phyloP scores from a whole-genome alignment of 108 stramenopile species.

The Epipyxis sp. region DNA sequence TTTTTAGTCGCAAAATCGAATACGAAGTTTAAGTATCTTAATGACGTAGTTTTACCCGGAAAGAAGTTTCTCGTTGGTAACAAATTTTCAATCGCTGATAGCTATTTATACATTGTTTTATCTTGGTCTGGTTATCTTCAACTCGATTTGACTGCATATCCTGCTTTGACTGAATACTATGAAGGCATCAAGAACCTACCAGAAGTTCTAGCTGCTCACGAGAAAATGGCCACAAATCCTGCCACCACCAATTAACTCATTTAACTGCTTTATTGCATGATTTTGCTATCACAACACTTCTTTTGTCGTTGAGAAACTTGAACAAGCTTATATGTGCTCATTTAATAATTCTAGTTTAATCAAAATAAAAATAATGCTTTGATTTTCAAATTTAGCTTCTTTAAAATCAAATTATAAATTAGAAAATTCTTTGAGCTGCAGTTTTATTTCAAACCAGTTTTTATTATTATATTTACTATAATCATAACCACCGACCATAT shows the following conservation, averaged over 20 bases:
- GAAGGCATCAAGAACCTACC: background rate
- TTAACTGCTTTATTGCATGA: too few species aligned
- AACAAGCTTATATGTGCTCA: too few species aligned
- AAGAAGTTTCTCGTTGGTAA: constrained; percentile 12
- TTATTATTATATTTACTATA: background rate
- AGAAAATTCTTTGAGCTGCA: too few species aligned
- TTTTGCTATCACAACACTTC: too few species aligned
- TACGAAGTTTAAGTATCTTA: constrained; percentile 3
- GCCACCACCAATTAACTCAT: background rate
- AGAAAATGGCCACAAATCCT: background rate
- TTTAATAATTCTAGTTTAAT: too few species aligned
- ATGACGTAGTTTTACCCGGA: background rate
- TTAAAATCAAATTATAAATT: too few species aligned
- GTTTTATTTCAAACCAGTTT: background rate
- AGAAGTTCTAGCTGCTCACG: constrained; percentile 2
- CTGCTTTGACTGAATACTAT: background rate
- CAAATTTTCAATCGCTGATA: constrained; percentile 11
- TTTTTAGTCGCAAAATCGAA: background rate
- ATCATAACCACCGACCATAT: constrained; percentile 2
- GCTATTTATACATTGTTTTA: constrained; percentile 23
- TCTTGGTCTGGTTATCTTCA: constrained; percentile 1
- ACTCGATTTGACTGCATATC: constrained; percentile 6
- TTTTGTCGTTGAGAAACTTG: too few species aligned
- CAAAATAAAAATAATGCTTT: too few species aligned
- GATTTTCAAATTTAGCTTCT: too few species aligned